phyloP scores from a whole-genome alignment of 306 rosid species.

The Argentina anserina region DNA sequence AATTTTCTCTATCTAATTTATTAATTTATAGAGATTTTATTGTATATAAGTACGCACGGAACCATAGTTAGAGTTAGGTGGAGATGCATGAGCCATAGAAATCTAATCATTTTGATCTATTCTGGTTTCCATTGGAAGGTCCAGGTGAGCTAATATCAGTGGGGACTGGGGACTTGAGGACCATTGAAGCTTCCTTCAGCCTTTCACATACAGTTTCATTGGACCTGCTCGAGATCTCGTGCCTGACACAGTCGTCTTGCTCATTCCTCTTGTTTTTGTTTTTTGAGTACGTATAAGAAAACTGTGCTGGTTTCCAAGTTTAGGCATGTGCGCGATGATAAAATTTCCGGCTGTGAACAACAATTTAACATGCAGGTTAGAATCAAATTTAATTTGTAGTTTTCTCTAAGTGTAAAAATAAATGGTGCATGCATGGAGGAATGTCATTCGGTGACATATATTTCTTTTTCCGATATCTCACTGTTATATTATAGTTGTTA shows the following conservation, averaged over 20 bases:
- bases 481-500: background rate
- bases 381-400: slow-evolving; percentile 1
- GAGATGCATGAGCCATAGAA: background rate
- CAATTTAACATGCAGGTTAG: background rate
- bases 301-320: background rate
- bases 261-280: background rate
- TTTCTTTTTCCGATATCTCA: background rate
- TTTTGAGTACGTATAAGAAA: background rate
- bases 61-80: slow-evolving; percentile 11
- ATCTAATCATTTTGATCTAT: background rate
- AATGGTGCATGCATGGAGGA: background rate
- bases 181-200: background rate
- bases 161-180: background rate
- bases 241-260: background rate
- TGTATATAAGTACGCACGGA: background rate
- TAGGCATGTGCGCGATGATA: background rate
- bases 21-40: too few species aligned
- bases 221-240: slow-evolving; percentile 2
- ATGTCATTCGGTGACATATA: background rate
- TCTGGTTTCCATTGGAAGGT: background rate
- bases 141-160: background rate
- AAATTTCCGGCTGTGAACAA: background rate
- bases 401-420: background rate
- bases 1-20: too few species aligned
- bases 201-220: slow-evolving; percentile 5